Evolutionary conservation across 192 early-diverging fungal genomes (phyloP), one percentile per base, ranked within the genome.

Genomic region (Rhizophagus prolifer): DNA sequence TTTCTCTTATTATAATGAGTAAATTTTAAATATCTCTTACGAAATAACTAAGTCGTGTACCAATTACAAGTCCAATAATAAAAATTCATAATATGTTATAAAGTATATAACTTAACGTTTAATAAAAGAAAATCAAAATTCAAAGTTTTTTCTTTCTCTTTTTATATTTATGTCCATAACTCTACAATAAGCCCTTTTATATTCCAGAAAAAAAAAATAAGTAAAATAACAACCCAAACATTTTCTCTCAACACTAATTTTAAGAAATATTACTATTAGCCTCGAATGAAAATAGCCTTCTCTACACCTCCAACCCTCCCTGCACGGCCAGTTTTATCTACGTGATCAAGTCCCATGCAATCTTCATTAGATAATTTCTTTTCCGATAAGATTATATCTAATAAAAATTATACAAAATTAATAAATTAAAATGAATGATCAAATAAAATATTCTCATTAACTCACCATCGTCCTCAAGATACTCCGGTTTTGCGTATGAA

Each of bases 341-440:
- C 58, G 81, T 89, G 88, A 46, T 89, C 88, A 71, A 89, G 78
- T 7, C 85, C 88, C 59, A 89, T 30, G 36, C 23, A 21, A 21
- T 89, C 86, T 6, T 81, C 80, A 44, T 54, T 63, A 2, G 25
- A 19, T 66, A 79, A 75, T 47, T 79, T 68, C 25, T 76, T 59
- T 0, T 81, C 78, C 2, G 75, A 75, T 26, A 86, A 68, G 25
- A 84, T 66, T 46, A 79, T 67, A 21, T 80, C 81, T 77, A 69
- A 64, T 61, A 66, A 31, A 54, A 75, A 26, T 38, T 0, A 66
- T 1, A 71, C 46, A 21, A 13, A 47, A 28, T 36, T 71, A 44
- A 62, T 44, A 28, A 16, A 64, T 12, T 44, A 44, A 12, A 9
- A 44, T 44, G 12, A 38, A 10, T 10, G 41, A 12, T 44, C 3